Conservation (phyloP, 2,329 filamentous ascomycete species). For the Remersonia thermophila region DNA sequence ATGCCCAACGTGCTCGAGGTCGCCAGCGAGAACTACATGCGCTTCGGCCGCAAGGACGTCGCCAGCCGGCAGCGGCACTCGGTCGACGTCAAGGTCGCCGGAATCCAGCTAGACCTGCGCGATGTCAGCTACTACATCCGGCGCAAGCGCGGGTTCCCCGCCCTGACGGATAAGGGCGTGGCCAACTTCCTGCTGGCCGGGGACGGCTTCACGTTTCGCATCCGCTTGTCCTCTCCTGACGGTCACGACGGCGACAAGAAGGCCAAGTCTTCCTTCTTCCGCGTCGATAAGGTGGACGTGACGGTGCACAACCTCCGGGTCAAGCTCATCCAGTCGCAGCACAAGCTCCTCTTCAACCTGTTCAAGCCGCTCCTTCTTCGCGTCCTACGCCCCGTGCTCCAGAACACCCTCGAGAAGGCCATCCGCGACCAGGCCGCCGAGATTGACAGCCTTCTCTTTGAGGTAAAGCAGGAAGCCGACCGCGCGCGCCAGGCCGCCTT, state of each 20-base stretch:
- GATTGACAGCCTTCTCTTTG: slow-evolving; percentile 59
- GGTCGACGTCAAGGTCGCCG: slow-evolving; percentile 71
- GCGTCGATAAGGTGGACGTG: slow-evolving; percentile 79
- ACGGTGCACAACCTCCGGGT: slow-evolving; percentile 72
- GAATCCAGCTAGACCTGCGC: slow-evolving; percentile 82
- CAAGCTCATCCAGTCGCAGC: slow-evolving; percentile 87
- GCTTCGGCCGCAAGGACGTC: slow-evolving; percentile 83
- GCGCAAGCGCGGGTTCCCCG: slow-evolving; percentile 86
- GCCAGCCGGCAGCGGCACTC: slow-evolving; percentile 69
- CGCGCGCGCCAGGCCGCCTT: slow-evolving; percentile 53
- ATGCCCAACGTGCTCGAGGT: slow-evolving; percentile 87
- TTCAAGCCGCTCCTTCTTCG: slow-evolving; percentile 82
- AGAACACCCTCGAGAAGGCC: slow-evolving; percentile 80
- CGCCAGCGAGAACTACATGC: slow-evolving; percentile 84
- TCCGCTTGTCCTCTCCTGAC: slow-evolving; percentile 61
- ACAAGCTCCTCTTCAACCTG: slow-evolving; percentile 78
- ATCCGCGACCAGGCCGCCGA: slow-evolving; percentile 73
- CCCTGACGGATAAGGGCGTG: slow-evolving; percentile 75
- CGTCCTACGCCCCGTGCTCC: slow-evolving; percentile 68
- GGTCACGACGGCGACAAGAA: slow-evolving; percentile 47
- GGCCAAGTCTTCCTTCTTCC: slow-evolving; percentile 79
- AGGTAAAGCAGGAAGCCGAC: slow-evolving; percentile 74
- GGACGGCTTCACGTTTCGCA: slow-evolving; percentile 79
- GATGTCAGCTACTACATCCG: slow-evolving; percentile 93
- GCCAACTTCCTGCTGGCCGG: slow-evolving; percentile 81